Base-by-base conservation (phyloP, 2,329 filamentous ascomycete genomes). In the Aspergillus tubingensis region DNA sequence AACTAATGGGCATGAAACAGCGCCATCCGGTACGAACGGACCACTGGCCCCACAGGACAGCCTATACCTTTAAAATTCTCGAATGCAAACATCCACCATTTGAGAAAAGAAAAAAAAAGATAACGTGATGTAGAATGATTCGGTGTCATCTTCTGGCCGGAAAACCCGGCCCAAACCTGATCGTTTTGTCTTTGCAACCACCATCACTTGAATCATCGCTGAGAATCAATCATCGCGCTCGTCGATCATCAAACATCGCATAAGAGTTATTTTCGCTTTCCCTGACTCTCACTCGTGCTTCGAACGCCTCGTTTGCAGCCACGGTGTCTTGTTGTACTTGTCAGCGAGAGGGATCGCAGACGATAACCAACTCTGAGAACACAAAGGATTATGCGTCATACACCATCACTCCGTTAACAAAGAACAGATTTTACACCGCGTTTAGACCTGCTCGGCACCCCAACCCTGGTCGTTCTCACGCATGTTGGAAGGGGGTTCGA, bases 401-500 rank as follows among this genome's bases (percentile, higher is more conserved):
- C 36, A 38, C 43, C 38, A 53, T 8, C 27, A 38, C 44, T 52
- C 15, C 15, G 39, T 19, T 23, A 36, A 32, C 21, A 19, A 43
- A 23, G 56, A 25, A 10, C 36, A 32, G 11, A 10, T 52, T 21
- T 41, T 8, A 36, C 25, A 48, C 30, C 36, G 13, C 30, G 5
- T 58, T 77, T 87, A 91, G 68, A 91, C 88, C 80, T 91, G 87
- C 81, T 91, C 89, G 63, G 89, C 88, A 59, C 89, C 89, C 89
- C 89, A 92, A 70, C 88, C 87, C 67, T 85, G 83, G 71, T 91
- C 89, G 65, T 86, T 86, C 76, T 91, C 89, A 75, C 90, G 87
- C 90, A 92, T 92, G 81, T 91, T 92, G 75, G 87, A 85, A 8
- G 90, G 90, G 52, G 90, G 88, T 78, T 92, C 90, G 73, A 92